Evolutionary conservation across 441 rosid genomes (phyloP).

Genomic region (Brassica balearica): DNA sequence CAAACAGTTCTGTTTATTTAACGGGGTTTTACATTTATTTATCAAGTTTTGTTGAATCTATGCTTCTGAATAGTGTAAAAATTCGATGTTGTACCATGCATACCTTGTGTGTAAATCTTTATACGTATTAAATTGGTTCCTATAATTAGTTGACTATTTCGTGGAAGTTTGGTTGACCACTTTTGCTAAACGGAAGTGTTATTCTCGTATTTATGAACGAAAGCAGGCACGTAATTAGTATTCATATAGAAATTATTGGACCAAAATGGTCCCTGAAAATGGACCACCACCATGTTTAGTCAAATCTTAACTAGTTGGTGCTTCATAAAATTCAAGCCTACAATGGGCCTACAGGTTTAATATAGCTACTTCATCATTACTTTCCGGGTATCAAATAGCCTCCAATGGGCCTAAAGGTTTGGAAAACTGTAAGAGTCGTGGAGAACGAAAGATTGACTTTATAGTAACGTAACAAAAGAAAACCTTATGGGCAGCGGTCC

Average conservation of each 20-base stretch:
- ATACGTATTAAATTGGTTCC: not conserved
- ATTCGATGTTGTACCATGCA: not conserved
- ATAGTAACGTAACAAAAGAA: not conserved
- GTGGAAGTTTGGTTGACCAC: constrained; percentile 1
- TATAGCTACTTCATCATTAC: not conserved
- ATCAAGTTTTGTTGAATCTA: constrained; percentile 7
- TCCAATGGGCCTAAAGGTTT: not conserved
- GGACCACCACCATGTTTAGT: too few relatives aligned
- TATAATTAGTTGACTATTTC: not conserved
- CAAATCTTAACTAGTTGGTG: not conserved
- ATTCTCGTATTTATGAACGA: not conserved
- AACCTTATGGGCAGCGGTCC: too few relatives aligned
- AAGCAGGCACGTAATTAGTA: not conserved
- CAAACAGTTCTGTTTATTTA: constrained; percentile 21
- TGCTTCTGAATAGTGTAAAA: not conserved
- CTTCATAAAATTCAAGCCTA: not conserved
- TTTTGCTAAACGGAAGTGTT: not conserved
- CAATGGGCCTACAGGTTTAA: not conserved
- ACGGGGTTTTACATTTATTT: not conserved
- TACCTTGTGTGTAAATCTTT: not conserved
- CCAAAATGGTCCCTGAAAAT: too few relatives aligned
- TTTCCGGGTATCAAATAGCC: not conserved
- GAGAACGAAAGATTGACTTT: not conserved
- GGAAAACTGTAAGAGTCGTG: not conserved
- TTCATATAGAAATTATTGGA: too few relatives aligned